Evolutionary conservation across 1,284 basidiomycete species (phyloP), one percentile per base, ranked within the genome.

Genomic region (Trametes pubescens): DNA sequence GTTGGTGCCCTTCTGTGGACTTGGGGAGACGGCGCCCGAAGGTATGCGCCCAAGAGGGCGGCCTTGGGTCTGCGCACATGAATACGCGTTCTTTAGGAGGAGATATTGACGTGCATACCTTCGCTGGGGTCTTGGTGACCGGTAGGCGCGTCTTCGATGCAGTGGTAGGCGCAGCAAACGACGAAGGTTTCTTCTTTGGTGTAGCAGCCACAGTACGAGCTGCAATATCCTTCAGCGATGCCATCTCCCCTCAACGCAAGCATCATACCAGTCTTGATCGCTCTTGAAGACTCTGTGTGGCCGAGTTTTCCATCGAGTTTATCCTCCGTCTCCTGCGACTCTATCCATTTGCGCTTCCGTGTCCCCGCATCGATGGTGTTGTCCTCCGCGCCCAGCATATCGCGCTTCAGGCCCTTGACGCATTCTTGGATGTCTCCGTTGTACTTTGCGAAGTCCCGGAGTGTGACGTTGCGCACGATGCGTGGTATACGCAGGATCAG

Each of bases 381-480:
- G 11, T 84, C 80, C 65, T 83, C 77, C 53, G 78, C 77, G 32
- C 79, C 67, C 48, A 76, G 70, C 49, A 69, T 66, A 61, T 88
- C 86, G 71, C 82, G 86, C 76, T 89, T 89, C 57, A 87, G 76
- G 11, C 85, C 89, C 65, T 85, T 82, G 62, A 92, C 76, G 49
- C 88, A 89, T 13, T 83, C 84, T 69, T 91, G 86, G 22, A 92
- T 80, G 70, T 91, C 86, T 2, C 90, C 91, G 56, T 88, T 81
- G 75, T 93, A 93, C 72, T 90, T 92, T 59, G 87, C 86, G 74
- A 94, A 92, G 53, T 93, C 91, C 56, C 84, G 84, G 82, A 94
- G 86, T 16, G 87, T 86, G 73, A 93, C 85, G 35, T 77, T 78
- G 47, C 91, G 85, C 24, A 93, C 86, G 68, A 88, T 84, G 70